Conservation (phyloP, 495 filamentous ascomycete genomes). For the Rhizodiscina lignyota region DNA sequence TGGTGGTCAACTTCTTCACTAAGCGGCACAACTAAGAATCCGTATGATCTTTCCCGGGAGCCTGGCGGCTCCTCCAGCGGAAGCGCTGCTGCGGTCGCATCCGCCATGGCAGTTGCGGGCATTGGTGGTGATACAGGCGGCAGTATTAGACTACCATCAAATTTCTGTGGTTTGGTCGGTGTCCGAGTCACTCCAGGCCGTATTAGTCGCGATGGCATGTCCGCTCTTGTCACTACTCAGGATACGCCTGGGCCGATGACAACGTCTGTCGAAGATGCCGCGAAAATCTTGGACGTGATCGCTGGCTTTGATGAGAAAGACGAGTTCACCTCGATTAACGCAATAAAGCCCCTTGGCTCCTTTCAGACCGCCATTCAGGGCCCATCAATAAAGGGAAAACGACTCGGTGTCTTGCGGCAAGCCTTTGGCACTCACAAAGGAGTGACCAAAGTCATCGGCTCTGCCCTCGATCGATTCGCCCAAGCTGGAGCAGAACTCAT, state of each 20-base stretch:
- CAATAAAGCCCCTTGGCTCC: too few species aligned
- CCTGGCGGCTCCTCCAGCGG: slow-evolving; percentile 11
- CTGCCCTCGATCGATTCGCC: slow-evolving; percentile 10
- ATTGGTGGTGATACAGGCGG: slow-evolving; percentile 16
- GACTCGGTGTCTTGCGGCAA: slow-evolving; percentile 15
- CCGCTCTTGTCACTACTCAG: slow-evolving; percentile 4
- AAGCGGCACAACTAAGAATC: slow-evolving; percentile 17
- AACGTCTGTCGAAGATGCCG: slow-evolving; percentile 4
- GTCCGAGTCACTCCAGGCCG: slow-evolving; percentile 9
- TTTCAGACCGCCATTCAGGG: too few species aligned
- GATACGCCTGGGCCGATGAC: slow-evolving; percentile 7
- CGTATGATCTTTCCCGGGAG: slow-evolving; percentile 15
- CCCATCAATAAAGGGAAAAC: slow-evolving; percentile 7
- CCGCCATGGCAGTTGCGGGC: slow-evolving; percentile 10
- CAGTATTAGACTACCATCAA: slow-evolving; percentile 4
- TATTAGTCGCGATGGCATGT: slow-evolving; percentile 8
- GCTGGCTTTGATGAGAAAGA: slow-evolving; percentile 5
- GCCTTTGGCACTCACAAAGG: slow-evolving; percentile 17
- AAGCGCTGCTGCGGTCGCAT: slow-evolving; percentile 15
- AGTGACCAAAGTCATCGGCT: slow-evolving; percentile 13
- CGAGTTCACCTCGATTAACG: too few species aligned
- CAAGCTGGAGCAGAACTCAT: slow-evolving; percentile 12
- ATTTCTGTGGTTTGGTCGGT: slow-evolving; percentile 5
- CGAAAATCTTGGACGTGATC: slow-evolving; percentile 4
- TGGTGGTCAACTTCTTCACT: slow-evolving; percentile 18